Evolutionary conservation across 805 yeast genomes (phyloP), one percentile per base, ranked within the genome.

Genomic region (Starmerella bombi): DNA sequence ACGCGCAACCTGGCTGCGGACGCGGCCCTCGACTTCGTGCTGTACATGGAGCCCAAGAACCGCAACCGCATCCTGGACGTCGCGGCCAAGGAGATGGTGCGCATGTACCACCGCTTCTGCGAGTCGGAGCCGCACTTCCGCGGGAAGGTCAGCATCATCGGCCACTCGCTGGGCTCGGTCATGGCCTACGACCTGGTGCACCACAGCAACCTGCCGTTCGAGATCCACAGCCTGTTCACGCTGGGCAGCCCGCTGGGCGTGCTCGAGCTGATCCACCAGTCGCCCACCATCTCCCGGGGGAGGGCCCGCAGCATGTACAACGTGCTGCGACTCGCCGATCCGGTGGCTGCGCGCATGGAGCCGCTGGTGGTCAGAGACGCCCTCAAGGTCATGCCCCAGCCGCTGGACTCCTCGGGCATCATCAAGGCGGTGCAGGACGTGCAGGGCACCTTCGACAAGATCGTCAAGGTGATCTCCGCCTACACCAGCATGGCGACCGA

Each of bases 221-320:
- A 73, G 0, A 86, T 83, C 5, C 78, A 76, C 15, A 78, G 79
- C 48, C 70, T 75, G 48, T 86, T 84, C 56, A 75, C 81, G 10
- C 67, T 84, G 25, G 98, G 97, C 0, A 83, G 94, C 2, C 98
- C 97, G 0, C 71, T 81, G 27, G 96, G 95, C 1, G 75, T 84
- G 17, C 80, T 86, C 60, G 79, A 80, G 57, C 63, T 88, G 25
- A 70, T 91, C 31, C 76, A 74, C 48, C 71, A 77, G 34, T 70
- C 69, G 61, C 64, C 17, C 40, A 40, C 35, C 30, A 42, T 37
- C 36, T 30, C 37, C 19, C 30, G 30, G 19, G 42, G 47, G 22
- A 69, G 67, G 25, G 77, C 80, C 47, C 58, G 62, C 5, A 74
- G 77, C 49, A 58, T 80, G 32, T 91, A 80, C 62, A 88, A 88